Conservation (phyloP, 108 stramenopile genomes). For the Pseudonitzschia multiseries region DNA sequence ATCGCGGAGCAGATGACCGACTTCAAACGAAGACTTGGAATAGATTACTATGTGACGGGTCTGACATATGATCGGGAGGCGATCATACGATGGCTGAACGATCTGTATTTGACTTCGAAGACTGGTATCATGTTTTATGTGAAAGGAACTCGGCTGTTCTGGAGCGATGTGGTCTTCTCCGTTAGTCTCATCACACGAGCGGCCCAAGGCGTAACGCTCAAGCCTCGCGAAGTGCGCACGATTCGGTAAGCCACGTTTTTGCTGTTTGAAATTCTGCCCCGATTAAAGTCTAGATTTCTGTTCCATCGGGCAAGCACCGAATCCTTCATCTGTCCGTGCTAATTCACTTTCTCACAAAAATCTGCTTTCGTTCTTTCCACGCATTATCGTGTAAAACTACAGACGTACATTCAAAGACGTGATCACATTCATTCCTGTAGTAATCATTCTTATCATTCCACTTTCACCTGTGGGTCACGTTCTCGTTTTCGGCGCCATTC, state of each 20-base stretch:
- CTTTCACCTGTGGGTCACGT: slow-evolving; percentile 96
- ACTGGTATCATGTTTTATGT: slow-evolving; percentile 80
- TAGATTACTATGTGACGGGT: slow-evolving; percentile 86
- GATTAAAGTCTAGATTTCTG: background rate
- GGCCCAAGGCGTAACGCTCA: slow-evolving; percentile 88
- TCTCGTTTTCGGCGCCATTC: slow-evolving; percentile 95
- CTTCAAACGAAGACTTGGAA: slow-evolving; percentile 90
- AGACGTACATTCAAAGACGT: slow-evolving; percentile 95
- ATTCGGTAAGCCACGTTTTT: slow-evolving; percentile 57
- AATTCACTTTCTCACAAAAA: background rate
- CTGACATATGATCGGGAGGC: slow-evolving; percentile 74
- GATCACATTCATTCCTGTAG: slow-evolving; percentile 93
- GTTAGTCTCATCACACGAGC: slow-evolving; percentile 79
- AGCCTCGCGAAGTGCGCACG: slow-evolving; percentile 95
- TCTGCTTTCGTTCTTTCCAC: background rate
- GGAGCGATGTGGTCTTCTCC: slow-evolving; percentile 84
- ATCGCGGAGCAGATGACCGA: slow-evolving; percentile 82
- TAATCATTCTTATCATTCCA: slow-evolving; percentile 95
- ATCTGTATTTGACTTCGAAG: slow-evolving; percentile 64
- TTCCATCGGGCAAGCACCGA: background rate
- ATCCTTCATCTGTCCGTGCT: background rate
- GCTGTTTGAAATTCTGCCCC: too few species aligned
- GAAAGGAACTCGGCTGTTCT: slow-evolving; percentile 77
- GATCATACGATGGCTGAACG: slow-evolving; percentile 59
- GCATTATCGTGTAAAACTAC: slow-evolving; percentile 1